Evolutionary conservation across 805 yeast genomes (phyloP), one percentile per base, ranked within the genome.

Genomic region (Komagataella mondaviorum): DNA sequence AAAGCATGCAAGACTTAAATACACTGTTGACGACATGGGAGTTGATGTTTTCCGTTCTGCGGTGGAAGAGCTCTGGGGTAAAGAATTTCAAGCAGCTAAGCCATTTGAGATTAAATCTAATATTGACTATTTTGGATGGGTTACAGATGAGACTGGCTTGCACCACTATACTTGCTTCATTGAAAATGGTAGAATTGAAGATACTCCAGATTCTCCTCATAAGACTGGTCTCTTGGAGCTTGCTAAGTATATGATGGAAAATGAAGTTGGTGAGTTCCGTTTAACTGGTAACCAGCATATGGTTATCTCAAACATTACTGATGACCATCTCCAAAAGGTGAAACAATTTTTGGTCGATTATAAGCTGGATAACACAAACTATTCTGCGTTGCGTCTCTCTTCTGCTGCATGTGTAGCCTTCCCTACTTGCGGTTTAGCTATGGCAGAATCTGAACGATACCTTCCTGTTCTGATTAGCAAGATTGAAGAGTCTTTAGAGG

Each of bases 361-460:
- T 70, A 86, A 84, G 66, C 76, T 91, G 56, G 96, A 88, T 65
- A 89, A 88, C 70, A 75, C 89, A 50, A 77, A 81, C 57, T 85
- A 82, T 68, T 82, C 95, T 52, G 95, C 85, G 3, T 73, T 91
- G 62, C 81, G 98, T 67, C 75, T 88, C 53, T 84, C 96, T 7
- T 88, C 96, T 6, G 89, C 96, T 23, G 95, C 98, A 0, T 91
- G 98, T 78, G 98, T 91, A 53, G 97, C 96, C 2, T 83, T 91
- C 78, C 98, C 98, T 58, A 91, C 98, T 1, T 91, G 98, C 80
- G 98, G 98, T 59, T 78, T 91, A 63, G 98, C 98, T 17, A 89
- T 91, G 97, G 98, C 98, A 39, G 98, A 91, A 71, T 85, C 95
- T 51, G 98, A 91, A 72, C 82, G 98, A 64, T 84, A 83, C 65